Conservation (phyloP, 1,139 yeast genomes). For the Scheffersomyces insectosa region DNA sequence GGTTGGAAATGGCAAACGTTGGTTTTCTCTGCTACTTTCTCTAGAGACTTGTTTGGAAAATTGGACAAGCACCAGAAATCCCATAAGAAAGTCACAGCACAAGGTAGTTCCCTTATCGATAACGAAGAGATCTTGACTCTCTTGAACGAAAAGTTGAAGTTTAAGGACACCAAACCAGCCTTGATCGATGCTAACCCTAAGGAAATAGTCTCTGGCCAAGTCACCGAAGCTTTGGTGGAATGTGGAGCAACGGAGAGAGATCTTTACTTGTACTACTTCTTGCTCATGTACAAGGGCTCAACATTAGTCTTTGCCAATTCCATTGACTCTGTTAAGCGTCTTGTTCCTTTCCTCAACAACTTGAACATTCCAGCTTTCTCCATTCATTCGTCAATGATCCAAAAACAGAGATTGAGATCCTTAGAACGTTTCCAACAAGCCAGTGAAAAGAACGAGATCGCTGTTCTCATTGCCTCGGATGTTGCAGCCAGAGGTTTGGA, state of each 20-base stretch:
- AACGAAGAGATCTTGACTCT: conserved; percentile 57
- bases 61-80: conserved; percentile 46
- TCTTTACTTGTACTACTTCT: conserved; percentile 82
- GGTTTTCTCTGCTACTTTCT: conserved; percentile 93
- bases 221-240: conserved; percentile 86
- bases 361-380: conserved; percentile 74
- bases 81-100: conserved; percentile 25
- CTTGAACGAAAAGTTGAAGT: conserved; percentile 57
- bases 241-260: conserved; percentile 93
- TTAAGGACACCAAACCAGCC: conserved; percentile 57
- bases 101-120: conserved; percentile 42
- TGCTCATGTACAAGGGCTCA: conserved; percentile 83
- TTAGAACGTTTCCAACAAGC: conserved; percentile 71
- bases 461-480: conserved; percentile 89
- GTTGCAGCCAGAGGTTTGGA: conserved; percentile 99
- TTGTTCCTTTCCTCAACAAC: conserved; percentile 72
- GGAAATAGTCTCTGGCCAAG: conserved; percentile 71
- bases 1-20: conserved; percentile 78
- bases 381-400: conserved; percentile 92
- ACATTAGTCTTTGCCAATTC: conserved; percentile 92
- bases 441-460: conserved; percentile 51
- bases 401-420: conserved; percentile 85
- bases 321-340: conserved; percentile 86
- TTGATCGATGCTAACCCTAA: conserved; percentile 88
- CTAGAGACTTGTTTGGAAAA: conserved; percentile 77